Base-by-base conservation (phyloP, 2,329 filamentous ascomycete species). In the Penicillium sp. region DNA sequence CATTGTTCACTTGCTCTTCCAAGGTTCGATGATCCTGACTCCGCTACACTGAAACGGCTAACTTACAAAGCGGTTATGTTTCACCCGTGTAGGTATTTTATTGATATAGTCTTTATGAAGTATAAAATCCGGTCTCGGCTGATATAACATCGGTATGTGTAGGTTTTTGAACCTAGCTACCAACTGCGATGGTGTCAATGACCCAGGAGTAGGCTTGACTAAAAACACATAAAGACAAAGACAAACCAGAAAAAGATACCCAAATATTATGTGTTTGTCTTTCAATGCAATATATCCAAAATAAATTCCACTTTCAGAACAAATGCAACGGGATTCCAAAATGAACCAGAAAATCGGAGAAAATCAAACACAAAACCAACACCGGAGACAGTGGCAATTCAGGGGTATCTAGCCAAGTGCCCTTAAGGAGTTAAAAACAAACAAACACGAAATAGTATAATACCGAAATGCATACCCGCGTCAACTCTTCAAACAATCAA, bases 371-470 rank as follows among this genome's bases (percentile, higher is more conserved):
- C 12, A 49, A 50, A 42, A 44, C 54, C 51, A 57, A 57, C 53
- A 56, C 56, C 56, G 52, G 42, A 50, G 63, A 54, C 49, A 58
- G 54, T 59, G 61, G 48, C 41, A 58, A 59, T 66, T 64, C 62
- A 64, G 61, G 63, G 63, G 63, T 66, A 66, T 66, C 62, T 61
- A 63, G 63, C 63, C 62, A 66, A 61, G 42, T 63, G 62, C 57
- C 62, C 61, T 59, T 62, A 66, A 61, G 31, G 57, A 64, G 64
- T 62, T 56, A 58, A 68, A n/a, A n/a, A n/a, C n/a, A n/a, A 63
- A 50, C 40, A 49, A 57, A 53, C 6, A 35, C 49, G 37, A 23
- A 44, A 51, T 54, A 52, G 29, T 20, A 54, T 59, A 57, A 37
- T 56, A 54, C 46, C 49, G 53, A 59, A 50, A 61, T 55, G 53